Evolutionary conservation across 2,329 filamentous ascomycete genomes (phyloP), one percentile per base, ranked within the genome.

Genomic region (Thielaviopsis euricoi): DNA sequence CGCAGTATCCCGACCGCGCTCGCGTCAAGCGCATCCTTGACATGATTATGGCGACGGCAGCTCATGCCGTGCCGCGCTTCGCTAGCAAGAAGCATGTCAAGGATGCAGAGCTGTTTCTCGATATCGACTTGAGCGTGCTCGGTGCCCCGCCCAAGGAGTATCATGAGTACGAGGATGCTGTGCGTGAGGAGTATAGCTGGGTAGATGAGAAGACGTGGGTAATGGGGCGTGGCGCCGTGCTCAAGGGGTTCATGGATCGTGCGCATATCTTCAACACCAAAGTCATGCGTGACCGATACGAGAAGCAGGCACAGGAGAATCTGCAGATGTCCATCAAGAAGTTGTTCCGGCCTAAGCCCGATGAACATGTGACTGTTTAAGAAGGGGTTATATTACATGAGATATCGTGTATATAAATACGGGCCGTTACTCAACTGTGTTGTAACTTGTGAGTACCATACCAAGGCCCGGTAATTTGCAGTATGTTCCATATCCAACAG

Each of bases 71-170:
- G 53, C 59, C 59, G 17, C 21, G 52, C 22, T 59, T 57, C 40
- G 10, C 50, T 2, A 37, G 54, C 12, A 46, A 56, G 29, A 43
- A 51, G 15, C 55, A 58, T 22, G 37, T 57, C n/a, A 50, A 43
- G 23, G 59, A 61, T 53, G 59, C 59, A 4, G 57, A 58, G 52
- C 51, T 61, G 43, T 61, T 61, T 40, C 51, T 61, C 12, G 59
- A 61, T 52, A 61, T 61, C 21, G 59, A 61, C 22, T 51, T 59
- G 50, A 37, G 54, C 25, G 50, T 61, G 6, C 22, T 59, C 1
- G 59, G 59, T 10, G 59, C 59, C 1, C n/a, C 26, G 1, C 22
- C n/a, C n/a, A 51, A 40, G 37, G 51, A 53, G 3, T 61, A 57
- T 54, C 25, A 52, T 15, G n/a, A n/a, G 25, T 61, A 61, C 46